phyloP scores from a whole-genome alignment of 2,329 filamentous ascomycete species.

The Pestalotiopsis sp. region DNA sequence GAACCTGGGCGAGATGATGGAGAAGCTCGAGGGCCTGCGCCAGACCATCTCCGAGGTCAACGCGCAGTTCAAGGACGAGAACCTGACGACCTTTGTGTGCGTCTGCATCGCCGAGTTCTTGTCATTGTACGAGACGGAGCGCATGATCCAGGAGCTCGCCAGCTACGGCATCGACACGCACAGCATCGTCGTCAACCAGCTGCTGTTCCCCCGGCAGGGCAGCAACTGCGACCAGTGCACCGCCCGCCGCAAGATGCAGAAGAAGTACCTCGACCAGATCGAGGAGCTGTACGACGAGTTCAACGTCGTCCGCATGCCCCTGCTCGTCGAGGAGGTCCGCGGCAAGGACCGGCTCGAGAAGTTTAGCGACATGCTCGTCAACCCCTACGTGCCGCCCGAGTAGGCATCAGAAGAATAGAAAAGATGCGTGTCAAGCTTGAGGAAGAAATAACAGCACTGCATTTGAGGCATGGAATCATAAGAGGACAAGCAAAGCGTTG shows the following conservation, averaged over 20 bases:
- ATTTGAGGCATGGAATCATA: not conserved
- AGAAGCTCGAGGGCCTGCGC: constrained; percentile 91
- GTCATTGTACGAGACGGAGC: constrained; percentile 95
- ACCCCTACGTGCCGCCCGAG: constrained; percentile 71
- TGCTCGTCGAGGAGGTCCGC: constrained; percentile 92
- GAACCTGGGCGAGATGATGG: constrained; percentile 87
- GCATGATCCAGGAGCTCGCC: constrained; percentile 98
- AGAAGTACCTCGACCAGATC: constrained; percentile 98
- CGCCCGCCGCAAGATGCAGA: constrained; percentile 95
- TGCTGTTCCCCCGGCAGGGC: constrained; percentile 85
- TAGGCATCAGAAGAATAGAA: constrained; percentile 13
- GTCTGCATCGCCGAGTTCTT: constrained; percentile 98
- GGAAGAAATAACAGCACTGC: not conserved
- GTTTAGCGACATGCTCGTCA: constrained; percentile 84
- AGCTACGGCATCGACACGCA: constrained; percentile 96
- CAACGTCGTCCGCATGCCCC: constrained; percentile 97
- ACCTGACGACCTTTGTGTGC: constrained; percentile 95
- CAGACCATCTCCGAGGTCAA: constrained; percentile 96
- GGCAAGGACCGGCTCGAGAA: constrained; percentile 92
- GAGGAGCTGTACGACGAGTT: constrained; percentile 99
- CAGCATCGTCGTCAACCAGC: constrained; percentile 96
- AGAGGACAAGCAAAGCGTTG: not conserved
- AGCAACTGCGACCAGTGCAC: constrained; percentile 95
- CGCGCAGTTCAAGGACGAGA: constrained; percentile 95
- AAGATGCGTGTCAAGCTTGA: no score